Evolutionary conservation across 805 yeast genomes (phyloP), one percentile per base, ranked within the genome.

Genomic region (Zygotorulaspora chibaensis): DNA sequence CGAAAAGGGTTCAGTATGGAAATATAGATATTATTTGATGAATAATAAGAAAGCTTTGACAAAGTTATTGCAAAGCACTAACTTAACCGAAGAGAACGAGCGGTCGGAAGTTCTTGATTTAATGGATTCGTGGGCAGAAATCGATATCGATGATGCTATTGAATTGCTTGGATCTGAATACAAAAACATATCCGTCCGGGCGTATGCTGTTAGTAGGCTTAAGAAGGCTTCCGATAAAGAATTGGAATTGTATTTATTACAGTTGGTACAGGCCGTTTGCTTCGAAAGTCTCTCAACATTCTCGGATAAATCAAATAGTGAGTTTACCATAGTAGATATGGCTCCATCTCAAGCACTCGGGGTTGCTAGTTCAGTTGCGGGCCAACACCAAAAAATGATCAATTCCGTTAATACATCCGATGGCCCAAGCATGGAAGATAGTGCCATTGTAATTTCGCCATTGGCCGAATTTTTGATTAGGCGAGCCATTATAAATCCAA

Each of bases 1-100:
- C 59, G 96, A 91, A 54, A 87, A 85, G 68, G 87, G 88, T 52
- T 66, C 88, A 58, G 75, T 91, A 8, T 91, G 98, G 97, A 87
- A 85, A 63, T 91, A 84, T 65, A 69, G 98, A 43, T 93, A 86
- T 66, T 90, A 82, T 63, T 67, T 86, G 15, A 70, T 85, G n/a
- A 76, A 81, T 43, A 81, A 81, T 55, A 79, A 79, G 57, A 78
- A 75, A 45, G 83, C 84, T 1, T 69, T 87, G 45, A 83, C 90
- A 23, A 91, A 91, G 63, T 83, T 93, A 49, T 74, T 91, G 52
- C 88, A 89, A 62, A 82, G 95, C 36, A 85, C 90, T 13, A 83
- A 90, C 54, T 86, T 97, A 87, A 87, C 80, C 30, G 95, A 89
- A 63, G 85, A 84, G 50, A 69, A 73, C 43, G 99, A 91, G 67